phyloP scores from a whole-genome alignment of 495 filamentous ascomycete genomes.

The Clohesyomyces aquaticus region DNA sequence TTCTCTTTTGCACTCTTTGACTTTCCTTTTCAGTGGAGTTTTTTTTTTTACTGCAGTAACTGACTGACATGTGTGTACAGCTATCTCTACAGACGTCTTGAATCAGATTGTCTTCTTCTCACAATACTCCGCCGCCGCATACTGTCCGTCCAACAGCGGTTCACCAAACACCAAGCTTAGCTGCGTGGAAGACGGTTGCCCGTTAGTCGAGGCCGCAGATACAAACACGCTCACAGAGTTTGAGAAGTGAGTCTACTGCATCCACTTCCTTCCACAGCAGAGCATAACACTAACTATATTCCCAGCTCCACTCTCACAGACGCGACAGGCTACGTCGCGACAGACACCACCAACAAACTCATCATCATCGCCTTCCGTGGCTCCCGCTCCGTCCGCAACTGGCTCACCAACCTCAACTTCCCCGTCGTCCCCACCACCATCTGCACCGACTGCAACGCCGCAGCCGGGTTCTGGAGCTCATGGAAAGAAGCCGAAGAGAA shows the following conservation, averaged over 20 bases:
- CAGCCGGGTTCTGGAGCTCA: constrained; percentile 60
- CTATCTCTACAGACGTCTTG: constrained; percentile 47
- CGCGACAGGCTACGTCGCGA: constrained; percentile 69
- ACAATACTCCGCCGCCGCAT: constrained; percentile 71
- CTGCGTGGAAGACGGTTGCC: constrained; percentile 63
- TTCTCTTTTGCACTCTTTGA: not conserved
- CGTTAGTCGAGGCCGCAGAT: constrained; percentile 58
- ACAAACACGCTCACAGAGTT: constrained; percentile 64
- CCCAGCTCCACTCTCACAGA: constrained; percentile 60
- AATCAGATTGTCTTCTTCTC: constrained; percentile 63
- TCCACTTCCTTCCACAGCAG: not conserved
- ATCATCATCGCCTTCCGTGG: constrained; percentile 76
- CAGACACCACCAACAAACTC: constrained; percentile 62
- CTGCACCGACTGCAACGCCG: constrained; percentile 56
- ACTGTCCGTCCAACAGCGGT: constrained; percentile 63
- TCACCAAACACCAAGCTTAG: constrained; percentile 56
- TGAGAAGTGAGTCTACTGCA: constrained; percentile 62
- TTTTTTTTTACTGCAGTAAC: too few relatives aligned
- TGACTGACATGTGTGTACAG: constrained; percentile 18
- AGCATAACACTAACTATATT: not conserved
- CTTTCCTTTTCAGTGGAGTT: not conserved
- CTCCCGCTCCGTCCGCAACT: constrained; percentile 64
- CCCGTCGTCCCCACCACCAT: constrained; percentile 46
- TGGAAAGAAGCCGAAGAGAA: constrained; percentile 54
- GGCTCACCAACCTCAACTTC: constrained; percentile 65